A percentile compares a stretch with the other conserved stretches of the same genome.
Evolutionary conservation across 495 filamentous ascomycete species (phyloP).

Genomic region (Letharia lupina): DNA sequence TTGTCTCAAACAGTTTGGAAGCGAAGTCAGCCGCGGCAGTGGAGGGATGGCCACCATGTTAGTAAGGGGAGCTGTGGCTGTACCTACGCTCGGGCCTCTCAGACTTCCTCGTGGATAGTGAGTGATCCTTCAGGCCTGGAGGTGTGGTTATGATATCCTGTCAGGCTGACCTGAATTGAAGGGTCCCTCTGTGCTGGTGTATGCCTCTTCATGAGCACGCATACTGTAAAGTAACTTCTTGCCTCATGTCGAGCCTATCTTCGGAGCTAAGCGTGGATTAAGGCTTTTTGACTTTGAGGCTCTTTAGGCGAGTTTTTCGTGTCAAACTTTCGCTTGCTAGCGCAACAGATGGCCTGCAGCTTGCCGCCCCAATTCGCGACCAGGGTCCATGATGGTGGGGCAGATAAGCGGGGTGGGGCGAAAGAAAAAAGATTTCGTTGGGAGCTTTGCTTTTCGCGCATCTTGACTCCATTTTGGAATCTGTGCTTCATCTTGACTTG

Average conservation of each 20-base stretch:
- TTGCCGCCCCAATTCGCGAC: neutral
- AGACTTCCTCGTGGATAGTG: neutral
- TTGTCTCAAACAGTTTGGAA: too few relatives aligned
- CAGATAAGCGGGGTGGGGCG: neutral
- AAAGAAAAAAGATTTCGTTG: neutral
- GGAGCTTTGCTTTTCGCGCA: neutral
- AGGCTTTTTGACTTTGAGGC: neutral
- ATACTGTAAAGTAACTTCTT: too few relatives aligned
- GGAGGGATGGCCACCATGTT: too few relatives aligned
- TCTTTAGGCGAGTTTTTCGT: slow-evolving; percentile 3
- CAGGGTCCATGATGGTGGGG: neutral
- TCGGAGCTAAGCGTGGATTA: too few relatives aligned
- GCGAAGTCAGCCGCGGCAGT: too few relatives aligned
- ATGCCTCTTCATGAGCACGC: too few relatives aligned
- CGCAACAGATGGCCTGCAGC: neutral
- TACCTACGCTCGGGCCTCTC: neutral
- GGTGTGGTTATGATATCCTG: neutral
- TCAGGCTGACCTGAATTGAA: neutral
- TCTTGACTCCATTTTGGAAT: too few relatives aligned
- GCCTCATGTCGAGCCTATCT: too few relatives aligned
- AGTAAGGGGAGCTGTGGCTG: neutral
- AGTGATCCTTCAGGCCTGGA: neutral
- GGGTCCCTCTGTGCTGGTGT: neutral
- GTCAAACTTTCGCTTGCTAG: neutral
- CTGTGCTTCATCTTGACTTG: too few relatives aligned